These are phyloP conservation scores for Hanseniaspora hatyaiensis DNA, from an alignment of 805 yeast genomes.

Conservation along the genomic window DNA sequence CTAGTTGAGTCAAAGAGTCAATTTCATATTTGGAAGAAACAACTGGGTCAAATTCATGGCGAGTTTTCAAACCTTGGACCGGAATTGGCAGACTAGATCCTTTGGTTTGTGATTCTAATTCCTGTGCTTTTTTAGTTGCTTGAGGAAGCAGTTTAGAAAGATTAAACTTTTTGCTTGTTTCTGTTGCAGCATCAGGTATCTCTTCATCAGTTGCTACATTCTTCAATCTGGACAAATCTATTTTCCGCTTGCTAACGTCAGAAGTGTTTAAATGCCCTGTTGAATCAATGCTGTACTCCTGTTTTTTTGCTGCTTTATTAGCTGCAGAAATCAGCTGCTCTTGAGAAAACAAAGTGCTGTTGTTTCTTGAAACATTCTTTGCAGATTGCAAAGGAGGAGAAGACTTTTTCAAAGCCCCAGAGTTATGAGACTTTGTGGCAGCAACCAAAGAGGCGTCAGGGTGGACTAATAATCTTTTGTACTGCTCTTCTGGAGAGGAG, in stretches of 20 bases:
- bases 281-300: neutral
- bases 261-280: conserved; percentile 1
- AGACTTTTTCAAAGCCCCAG: neutral
- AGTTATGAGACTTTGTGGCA: conserved; percentile 19
- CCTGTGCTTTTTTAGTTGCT: conserved; percentile 13
- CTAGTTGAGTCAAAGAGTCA: conserved; percentile 58
- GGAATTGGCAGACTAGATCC: conserved; percentile 7
- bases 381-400: conserved; percentile 2
- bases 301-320: conserved; percentile 10
- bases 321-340: conserved; percentile 5
- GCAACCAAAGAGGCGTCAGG: conserved; percentile 30
- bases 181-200: neutral
- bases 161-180: conserved; percentile 7
- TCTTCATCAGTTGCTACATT: conserved; percentile 8
- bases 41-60: conserved; percentile 36
- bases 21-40: conserved; percentile 39
- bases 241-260: neutral
- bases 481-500: conserved; percentile 31
- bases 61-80: conserved; percentile 31
- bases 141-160: conserved; percentile 11
- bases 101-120: neutral
- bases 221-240: conserved; percentile 11
- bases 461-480: conserved; percentile 38
- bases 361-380: neutral
- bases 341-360: neutral